Evolutionary conservation across 495 filamentous ascomycete species (phyloP), one percentile per base, ranked within the genome.

Genomic region (Talaromyces thailandensis): DNA sequence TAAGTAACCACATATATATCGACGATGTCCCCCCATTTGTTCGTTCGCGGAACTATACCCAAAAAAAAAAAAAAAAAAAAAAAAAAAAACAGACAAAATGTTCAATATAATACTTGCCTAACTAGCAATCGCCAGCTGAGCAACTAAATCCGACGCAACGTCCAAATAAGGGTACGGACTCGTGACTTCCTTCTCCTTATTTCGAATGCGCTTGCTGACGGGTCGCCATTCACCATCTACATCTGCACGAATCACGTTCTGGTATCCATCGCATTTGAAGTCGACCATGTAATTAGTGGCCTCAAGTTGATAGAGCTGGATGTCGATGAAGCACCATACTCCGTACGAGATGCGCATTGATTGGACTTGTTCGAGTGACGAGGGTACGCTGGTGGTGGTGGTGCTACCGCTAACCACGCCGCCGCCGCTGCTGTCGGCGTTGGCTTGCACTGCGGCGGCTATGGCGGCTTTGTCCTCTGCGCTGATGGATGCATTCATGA

Each of bases 221-320:
- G 78, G 75, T 37, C 71, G 70, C 78, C 78, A 81, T 53, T 79
- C 78, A 12, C 69, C 65, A 14, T 75, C 75, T 25, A 75, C 71
- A 6, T 76, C 72, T 6, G 75, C 71, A n/a, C 80, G 76, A 57
- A 86, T 77, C 57, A 90, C 77, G 40, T 90, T 88, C 73, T 98
- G 94, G 73, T 98, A 98, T 6, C 94, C 94, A n/a, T 93, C 92
- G 69, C 94, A 96, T 70, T 96, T 98, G 82, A 98, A 98, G 72
- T 98, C 94, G 26, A 98, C 94, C 65, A 98, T 88, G 73, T 93
- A 98, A 66, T 92, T 93, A 61, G 90, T 89, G 43, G 86, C 84
- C 73, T 98, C 94, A 74, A 98, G 88, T 68, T 93, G 89, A 72
- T 98, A 98, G 29, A 98, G 86, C 71, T 98, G 94, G 62, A 98